A percentile compares a stretch with the other conserved stretches of the same genome.
phyloP scores from a whole-genome alignment of 306 rosid species.

The Psophocarpus tetragonolobus region DNA sequence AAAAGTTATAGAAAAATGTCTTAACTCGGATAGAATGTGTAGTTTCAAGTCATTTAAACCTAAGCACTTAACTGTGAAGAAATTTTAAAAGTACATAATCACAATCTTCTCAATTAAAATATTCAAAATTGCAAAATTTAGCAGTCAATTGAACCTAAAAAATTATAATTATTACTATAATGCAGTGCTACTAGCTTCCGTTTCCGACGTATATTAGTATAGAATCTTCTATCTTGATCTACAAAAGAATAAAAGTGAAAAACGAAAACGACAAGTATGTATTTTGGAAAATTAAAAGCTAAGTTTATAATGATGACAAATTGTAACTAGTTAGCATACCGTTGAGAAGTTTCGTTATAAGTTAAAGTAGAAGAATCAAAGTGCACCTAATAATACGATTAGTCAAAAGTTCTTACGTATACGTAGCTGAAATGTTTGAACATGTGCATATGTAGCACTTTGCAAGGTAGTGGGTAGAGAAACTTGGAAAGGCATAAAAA shows the following conservation, averaged over 20 bases:
- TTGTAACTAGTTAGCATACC: not conserved
- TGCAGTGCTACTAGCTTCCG: not conserved
- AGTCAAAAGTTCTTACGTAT: conserved; percentile 11
- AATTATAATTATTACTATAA: not conserved
- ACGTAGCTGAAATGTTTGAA: conserved; percentile 27
- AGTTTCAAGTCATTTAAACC: too few species aligned
- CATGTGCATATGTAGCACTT: not conserved
- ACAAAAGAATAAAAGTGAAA: not conserved
- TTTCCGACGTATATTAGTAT: not conserved
- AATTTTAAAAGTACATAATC: too few species aligned
- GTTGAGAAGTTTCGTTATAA: not conserved
- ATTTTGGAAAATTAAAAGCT: not conserved
- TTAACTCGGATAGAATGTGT: too few species aligned
- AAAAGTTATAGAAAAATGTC: too few species aligned
- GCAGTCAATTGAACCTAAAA: too few species aligned
- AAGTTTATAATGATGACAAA: not conserved
- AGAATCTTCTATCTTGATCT: not conserved
- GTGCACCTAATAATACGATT: not conserved
- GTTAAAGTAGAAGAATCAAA: conserved; percentile 5
- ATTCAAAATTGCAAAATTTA: too few species aligned
- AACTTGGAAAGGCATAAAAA: not conserved
- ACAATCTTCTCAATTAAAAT: too few species aligned
- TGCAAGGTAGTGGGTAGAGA: not conserved
- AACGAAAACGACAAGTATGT: not conserved
- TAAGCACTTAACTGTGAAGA: too few species aligned